Percentiles rank a stretch among this genome's conserved stretches.
These are phyloP conservation scores for Firmiana major DNA, from an alignment of 345 rosid species.

Conservation along the genomic window DNA sequence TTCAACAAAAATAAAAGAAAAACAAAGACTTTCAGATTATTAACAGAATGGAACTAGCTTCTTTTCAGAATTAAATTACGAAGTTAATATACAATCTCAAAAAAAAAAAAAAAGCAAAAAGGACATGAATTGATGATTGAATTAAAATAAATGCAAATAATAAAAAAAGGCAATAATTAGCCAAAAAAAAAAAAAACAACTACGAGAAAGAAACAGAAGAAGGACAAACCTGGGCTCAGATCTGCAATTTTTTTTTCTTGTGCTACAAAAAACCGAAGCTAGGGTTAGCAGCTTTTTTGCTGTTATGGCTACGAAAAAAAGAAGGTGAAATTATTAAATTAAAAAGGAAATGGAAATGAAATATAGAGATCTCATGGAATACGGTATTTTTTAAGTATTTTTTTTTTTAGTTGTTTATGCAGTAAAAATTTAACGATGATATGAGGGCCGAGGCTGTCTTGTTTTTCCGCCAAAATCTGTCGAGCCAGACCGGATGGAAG, in stretches of 20 bases:
- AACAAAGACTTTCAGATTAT: not conserved
- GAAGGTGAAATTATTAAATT: not conserved
- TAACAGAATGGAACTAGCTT: not conserved
- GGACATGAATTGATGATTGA: not conserved
- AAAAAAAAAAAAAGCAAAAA: not conserved
- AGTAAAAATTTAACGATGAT: not conserved
- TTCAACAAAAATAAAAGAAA: not conserved
- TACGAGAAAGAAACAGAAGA: not conserved
- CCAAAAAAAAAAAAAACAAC: not conserved
- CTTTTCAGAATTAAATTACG: not conserved
- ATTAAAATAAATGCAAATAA: not conserved
- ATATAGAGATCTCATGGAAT: not conserved
- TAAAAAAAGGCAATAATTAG: not conserved
- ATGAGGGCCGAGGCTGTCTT: not conserved
- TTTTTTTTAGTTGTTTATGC: not conserved
- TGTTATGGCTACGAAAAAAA: not conserved
- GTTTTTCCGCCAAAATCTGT: constrained; percentile 5
- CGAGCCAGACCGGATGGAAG: not conserved
- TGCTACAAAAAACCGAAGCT: not conserved
- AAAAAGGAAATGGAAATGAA: not conserved
- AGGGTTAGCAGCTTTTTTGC: constrained; percentile 13
- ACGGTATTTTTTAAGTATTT: not conserved
- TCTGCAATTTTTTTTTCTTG: constrained; percentile 1
- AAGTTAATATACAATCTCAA: not conserved
- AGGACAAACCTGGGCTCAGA: constrained; percentile 12